Base-by-base conservation (phyloP, 2,329 filamentous ascomycete species). In the Arthrobotrys megalospora region DNA sequence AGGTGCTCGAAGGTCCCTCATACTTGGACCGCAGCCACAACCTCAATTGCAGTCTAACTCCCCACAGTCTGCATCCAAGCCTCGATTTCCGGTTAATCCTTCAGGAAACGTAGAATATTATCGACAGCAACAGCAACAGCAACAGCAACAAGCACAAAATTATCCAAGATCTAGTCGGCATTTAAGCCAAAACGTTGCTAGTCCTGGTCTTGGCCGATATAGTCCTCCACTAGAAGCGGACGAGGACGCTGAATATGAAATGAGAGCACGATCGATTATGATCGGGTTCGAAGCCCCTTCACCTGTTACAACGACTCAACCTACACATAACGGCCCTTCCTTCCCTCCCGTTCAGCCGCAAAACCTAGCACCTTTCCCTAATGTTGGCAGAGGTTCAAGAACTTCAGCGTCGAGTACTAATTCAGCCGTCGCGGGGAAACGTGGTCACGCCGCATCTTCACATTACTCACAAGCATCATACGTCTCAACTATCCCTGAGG, bases 401-500 rank as follows among this genome's bases (percentile, higher is more conserved):
- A 77, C 79, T 14, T 80, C 80, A 24, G 83, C 83, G 50, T 81
- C 84, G 45, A 82, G 82, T 52, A 83, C 83, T 8, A 83, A 82
- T 21, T 83, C 83, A 43, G 81, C 83, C 58, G 81, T 83, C 48
- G 80, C 82, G 24, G 82, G 84, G 45, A 82, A 84, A 58, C 83
- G 82, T n/a, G 81, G 80, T n/a, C 72, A 79, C 53, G 47, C 68
- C 10, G 62, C 52, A 38, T 82, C 83, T 70, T 81, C 82, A 77
- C 91, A 91, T 81, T 91, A 85, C 75, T 83, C 84, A 34, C 84
- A 91, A 1, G 88, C 87, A 80, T 85, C 86, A 11, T 92, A 91
- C 0, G 91, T 94, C 28, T 92, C 92, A 0, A 91, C 92, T 0
- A 94, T 94, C 66, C 91, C 90, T 0, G 92, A 94, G 83, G 92